Base-by-base conservation (phyloP, 306 rosid species). In the Cucurbita pepo region DNA sequence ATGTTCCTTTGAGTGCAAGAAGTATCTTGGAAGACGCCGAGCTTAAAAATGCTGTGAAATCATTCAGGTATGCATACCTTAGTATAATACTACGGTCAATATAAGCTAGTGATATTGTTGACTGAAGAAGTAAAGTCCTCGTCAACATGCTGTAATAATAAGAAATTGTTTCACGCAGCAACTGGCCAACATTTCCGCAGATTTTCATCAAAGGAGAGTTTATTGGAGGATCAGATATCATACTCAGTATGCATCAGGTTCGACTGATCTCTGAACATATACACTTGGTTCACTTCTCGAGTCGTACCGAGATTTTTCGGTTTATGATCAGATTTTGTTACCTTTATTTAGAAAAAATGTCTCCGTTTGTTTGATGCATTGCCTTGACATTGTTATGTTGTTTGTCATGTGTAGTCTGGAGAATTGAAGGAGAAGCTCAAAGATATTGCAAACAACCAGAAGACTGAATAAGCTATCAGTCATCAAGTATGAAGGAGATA, bases 171-270 rank as follows among this genome's bases (percentile, higher is more conserved):
- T n/a, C 7, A 5, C 77, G 81, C 87, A 93, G 96, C 82, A 38
- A 75, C 67, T 88, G 96, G 96, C 98, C 96, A 61, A 93, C 97
- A 67, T 88, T 93, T 82, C 97, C 98, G 0, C 97, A 93, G 77
- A 79, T 93, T 64, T 93, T 90, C 90, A 83, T 93, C 52, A 88
- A 90, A 85, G 97, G 97, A 70, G 97, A 93, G 84, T 94, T 94
- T 61, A 69, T 90, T 79, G 98, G 98, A 71, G 97, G 97, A 47
- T 90, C 98, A 5, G 96, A 90, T 78, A 89, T 90, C 74, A 63
- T 93, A 81, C 97, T 90, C 73, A 90, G 79, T 69, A 69, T 93
- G 90, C 97, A 93, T 74, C 88, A 87, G 94, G 98, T 90, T 74
- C 54, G 77, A 79, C 56, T 7, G 56, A 15, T 52, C 56, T 52